Evolutionary conservation across 352 stramenopile species (phyloP).

Genomic region (Globisporangium okanoganense): DNA sequence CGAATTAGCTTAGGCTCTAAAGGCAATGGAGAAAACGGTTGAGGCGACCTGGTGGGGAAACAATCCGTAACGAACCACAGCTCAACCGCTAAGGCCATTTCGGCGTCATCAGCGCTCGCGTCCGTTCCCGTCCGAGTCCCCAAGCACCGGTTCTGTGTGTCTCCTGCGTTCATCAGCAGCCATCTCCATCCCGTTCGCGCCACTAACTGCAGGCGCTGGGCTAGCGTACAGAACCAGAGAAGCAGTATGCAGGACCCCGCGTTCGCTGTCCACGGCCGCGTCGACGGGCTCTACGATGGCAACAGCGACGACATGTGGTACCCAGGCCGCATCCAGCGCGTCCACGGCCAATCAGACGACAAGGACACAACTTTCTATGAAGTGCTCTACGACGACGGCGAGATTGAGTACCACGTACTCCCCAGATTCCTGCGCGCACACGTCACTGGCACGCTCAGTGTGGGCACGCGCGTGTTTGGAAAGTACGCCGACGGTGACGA

Average conservation of each 20-base stretch:
- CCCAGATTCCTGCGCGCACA: slow-evolving; percentile 46
- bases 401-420: slow-evolving; percentile 44
- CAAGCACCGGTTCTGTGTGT: background rate
- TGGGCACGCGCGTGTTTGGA: slow-evolving; percentile 63
- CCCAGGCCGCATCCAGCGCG: slow-evolving; percentile 38
- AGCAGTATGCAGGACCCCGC: slow-evolving; percentile 15
- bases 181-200: background rate
- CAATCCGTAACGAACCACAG: too few relatives aligned
- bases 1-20: too few relatives aligned
- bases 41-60: too few relatives aligned
- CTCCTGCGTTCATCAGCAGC: too few relatives aligned
- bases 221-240: too few relatives aligned
- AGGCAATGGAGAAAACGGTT: too few relatives aligned
- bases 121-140: background rate
- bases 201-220: background rate
- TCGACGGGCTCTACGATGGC: slow-evolving; percentile 80
- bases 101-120: background rate
- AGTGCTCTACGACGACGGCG: slow-evolving; percentile 76
- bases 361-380: slow-evolving; percentile 29
- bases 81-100: background rate
- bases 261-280: slow-evolving; percentile 46
- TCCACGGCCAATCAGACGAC: slow-evolving; percentile 21
- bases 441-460: slow-evolving; percentile 59
- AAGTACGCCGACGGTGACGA: slow-evolving; percentile 67
- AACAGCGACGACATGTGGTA: slow-evolving; percentile 83